phyloP scores from a whole-genome alignment of 1,284 basidiomycete genomes.

The Ceratobasidium sp. region DNA sequence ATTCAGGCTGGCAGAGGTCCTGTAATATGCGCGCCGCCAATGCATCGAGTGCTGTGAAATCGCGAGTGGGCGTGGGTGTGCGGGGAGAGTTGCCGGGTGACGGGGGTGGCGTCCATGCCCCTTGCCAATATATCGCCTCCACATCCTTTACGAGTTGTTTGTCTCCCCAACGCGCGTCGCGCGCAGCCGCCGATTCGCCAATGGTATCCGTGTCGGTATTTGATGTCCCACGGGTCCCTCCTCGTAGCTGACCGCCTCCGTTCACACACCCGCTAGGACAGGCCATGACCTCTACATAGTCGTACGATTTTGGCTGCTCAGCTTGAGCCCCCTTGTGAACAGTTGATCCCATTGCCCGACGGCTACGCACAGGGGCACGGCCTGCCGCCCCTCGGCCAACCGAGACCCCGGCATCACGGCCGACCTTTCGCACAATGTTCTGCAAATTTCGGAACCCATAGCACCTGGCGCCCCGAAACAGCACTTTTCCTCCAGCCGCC shows the following conservation, averaged over 20 bases:
- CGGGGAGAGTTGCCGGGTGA: slow-evolving; percentile 49
- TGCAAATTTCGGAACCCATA: slow-evolving; percentile 98
- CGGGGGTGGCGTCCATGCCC: slow-evolving; percentile 60
- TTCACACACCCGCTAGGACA: slow-evolving; percentile 98
- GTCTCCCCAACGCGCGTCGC: slow-evolving; percentile 65
- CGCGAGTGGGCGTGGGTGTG: background rate
- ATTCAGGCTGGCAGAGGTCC: slow-evolving; percentile 50
- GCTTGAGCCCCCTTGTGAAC: slow-evolving; percentile 49
- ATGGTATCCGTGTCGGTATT: too few species aligned
- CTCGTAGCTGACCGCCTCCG: slow-evolving; percentile 92
- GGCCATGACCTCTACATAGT: slow-evolving; percentile 99
- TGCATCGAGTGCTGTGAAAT: slow-evolving; percentile 51
- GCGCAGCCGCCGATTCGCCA: slow-evolving; percentile 50
- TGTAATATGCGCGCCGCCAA: slow-evolving; percentile 56
- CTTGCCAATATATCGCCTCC: slow-evolving; percentile 78
- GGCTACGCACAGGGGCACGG: slow-evolving; percentile 50
- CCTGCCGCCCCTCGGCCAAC: slow-evolving; percentile 63
- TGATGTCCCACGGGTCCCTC: slow-evolving; percentile 45
- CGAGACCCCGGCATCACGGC: slow-evolving; percentile 80
- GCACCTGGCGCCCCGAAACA: slow-evolving; percentile 94
- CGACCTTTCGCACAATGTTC: slow-evolving; percentile 93
- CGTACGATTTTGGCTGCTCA: slow-evolving; percentile 67
- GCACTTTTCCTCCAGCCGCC: slow-evolving; percentile 59
- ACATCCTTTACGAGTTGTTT: slow-evolving; percentile 81
- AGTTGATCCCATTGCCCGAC: slow-evolving; percentile 45